Percentiles rank a stretch among this genome's conserved stretches.
phyloP scores from a whole-genome alignment of 2,329 filamentous ascomycete genomes.

The Curvularia spicifera region DNA sequence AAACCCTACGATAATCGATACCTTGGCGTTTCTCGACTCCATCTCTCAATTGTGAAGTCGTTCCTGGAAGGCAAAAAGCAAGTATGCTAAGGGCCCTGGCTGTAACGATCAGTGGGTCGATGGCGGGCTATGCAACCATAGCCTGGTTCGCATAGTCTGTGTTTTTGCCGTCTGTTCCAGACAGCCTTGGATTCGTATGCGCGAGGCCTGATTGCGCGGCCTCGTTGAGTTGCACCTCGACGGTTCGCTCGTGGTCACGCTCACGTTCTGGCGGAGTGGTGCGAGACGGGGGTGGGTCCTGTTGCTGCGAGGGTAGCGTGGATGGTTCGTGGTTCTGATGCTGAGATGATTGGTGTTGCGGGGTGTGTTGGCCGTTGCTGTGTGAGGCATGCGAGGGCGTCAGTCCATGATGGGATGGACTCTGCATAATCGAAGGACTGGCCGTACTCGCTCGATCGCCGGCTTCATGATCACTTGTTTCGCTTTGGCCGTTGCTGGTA shows the following conservation, averaged over 20 bases:
- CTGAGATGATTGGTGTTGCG: constrained; percentile 23
- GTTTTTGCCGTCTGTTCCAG: constrained; percentile 22
- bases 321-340: constrained; percentile 8
- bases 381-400: constrained; percentile 29
- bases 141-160: constrained; percentile 33
- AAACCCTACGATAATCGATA: background rate
- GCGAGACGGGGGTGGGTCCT: constrained; percentile 22
- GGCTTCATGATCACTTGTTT: constrained; percentile 40
- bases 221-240: constrained; percentile 44
- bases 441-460: constrained; percentile 40
- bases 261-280: constrained; percentile 36
- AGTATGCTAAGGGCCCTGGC: background rate
- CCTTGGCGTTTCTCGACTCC: background rate
- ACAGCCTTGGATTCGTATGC: constrained; percentile 31
- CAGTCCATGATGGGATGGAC: constrained; percentile 31
- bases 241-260: constrained; percentile 29
- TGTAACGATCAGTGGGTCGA: background rate
- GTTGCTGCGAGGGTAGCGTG: constrained; percentile 10
- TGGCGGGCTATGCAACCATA: constrained; percentile 33
- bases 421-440: constrained; percentile 37
- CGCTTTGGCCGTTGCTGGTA: constrained; percentile 40
- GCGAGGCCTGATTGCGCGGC: constrained; percentile 45
- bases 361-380: constrained; percentile 21
- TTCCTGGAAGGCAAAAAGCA: background rate
- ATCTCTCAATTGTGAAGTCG: background rate